Conservation (phyloP, 306 rosid genomes). For the Corylus avellana region DNA sequence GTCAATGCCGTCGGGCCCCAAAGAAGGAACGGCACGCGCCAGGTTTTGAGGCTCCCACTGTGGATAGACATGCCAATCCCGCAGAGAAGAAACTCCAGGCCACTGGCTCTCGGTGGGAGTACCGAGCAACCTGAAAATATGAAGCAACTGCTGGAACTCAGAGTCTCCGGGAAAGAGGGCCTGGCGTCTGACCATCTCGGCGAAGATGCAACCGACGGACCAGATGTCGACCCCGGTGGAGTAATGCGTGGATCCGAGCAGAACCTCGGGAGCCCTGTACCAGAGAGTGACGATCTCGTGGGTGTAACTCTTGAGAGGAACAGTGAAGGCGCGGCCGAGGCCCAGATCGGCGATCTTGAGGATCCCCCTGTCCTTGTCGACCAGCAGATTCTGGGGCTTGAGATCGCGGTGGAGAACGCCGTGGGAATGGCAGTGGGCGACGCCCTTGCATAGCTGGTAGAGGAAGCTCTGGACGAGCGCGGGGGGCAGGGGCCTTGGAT, state of each 20-base stretch:
- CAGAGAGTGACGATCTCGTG: conserved; percentile 97
- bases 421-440: conserved; percentile 90
- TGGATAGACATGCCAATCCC: conserved; percentile 96
- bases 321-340: conserved; percentile 88
- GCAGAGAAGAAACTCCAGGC: conserved; percentile 82
- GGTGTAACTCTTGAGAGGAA: conserved; percentile 91
- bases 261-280: conserved; percentile 95
- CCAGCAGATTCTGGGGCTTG: conserved; percentile 89
- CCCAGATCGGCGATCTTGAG: conserved; percentile 93
- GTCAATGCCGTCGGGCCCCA: conserved; percentile 78
- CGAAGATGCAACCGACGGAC: conserved; percentile 97
- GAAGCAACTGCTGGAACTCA: conserved; percentile 87
- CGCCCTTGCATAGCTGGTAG: conserved; percentile 91
- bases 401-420: conserved; percentile 93
- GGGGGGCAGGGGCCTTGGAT: conserved; percentile 52
- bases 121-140: conserved; percentile 90
- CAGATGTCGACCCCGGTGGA: conserved; percentile 96
- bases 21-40: conserved; percentile 71
- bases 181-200: conserved; percentile 90
- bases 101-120: conserved; percentile 84
- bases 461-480: conserved; percentile 70
- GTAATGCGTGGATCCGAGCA: conserved; percentile 83
- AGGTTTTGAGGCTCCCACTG: conserved; percentile 79
- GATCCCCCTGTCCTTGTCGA: conserved; percentile 71
- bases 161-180: conserved; percentile 93